Evolutionary conservation across 2,329 filamentous ascomycete genomes (phyloP), one percentile per base, ranked within the genome.

Genomic region (Colletotrichum tofieldiae): DNA sequence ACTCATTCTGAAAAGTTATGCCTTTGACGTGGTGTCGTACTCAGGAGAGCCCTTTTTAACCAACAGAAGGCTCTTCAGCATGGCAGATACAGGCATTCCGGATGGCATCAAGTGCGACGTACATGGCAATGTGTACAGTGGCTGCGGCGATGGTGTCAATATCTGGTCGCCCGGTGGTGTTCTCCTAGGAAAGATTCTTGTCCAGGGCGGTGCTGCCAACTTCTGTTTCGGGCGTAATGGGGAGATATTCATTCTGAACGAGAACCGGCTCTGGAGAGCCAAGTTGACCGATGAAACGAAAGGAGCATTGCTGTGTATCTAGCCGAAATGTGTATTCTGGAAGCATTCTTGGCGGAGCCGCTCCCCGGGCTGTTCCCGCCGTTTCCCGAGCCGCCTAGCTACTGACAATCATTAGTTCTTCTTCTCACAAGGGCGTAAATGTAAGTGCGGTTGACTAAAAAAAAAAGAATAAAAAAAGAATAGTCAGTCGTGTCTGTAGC

Each of bases 41-140:
- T 72, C 70, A 7, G 65, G 56, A 0, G 52, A 81, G n/a, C 84
- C 83, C 0, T 84, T 85, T 54, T 1, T 73, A 11, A 39, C 64
- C 1, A 88, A 89, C 75, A 81, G 84, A 20, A 81, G 87, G 39
- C 76, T 89, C 0, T 90, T 90, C 71, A 85, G 86, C 2, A 84
- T 86, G 76, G 84, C 85, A 0, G 83, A 86, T 51, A 79, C 76
- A 0, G 86, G 86, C 0, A 81, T 87, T 3, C 87, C 87, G 0
- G 85, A 81, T 72, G 83, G 81, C n/a, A 85, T 87, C 67, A 86
- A 86, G 67, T 85, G 82, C 67, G 86, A 87, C 60, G 73, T 81
- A 0, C 63, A 81, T 5, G 86, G 86, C 0, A 87, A 88, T 65
- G 83, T 89, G 0, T 88, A 87, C 77, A 80, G 83, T 41, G 86